Conservation (phyloP, 2,329 filamentous ascomycete genomes). For the Pseudocercospora eumusae region DNA sequence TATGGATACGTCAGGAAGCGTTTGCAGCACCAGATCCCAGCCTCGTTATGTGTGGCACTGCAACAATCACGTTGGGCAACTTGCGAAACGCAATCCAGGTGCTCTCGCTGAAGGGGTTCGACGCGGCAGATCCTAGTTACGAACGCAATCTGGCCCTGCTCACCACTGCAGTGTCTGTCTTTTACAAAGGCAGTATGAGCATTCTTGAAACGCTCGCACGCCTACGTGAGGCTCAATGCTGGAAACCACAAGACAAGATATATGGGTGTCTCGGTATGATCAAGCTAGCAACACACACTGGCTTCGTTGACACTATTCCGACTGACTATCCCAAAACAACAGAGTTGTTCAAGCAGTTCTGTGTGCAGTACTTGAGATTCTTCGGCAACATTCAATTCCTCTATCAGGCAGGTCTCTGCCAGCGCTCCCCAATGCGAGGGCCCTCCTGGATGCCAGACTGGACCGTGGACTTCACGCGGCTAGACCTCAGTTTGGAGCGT, state of each 20-base stretch:
- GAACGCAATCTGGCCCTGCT: neutral
- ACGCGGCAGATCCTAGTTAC: slow-evolving; percentile 3
- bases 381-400: slow-evolving; percentile 11
- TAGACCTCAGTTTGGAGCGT: slow-evolving; percentile 12
- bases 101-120: slow-evolving; percentile 10
- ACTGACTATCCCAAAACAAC: slow-evolving; percentile 2
- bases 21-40: neutral
- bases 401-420: slow-evolving; percentile 13
- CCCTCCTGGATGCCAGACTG: slow-evolving; percentile 21
- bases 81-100: slow-evolving; percentile 16
- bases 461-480: neutral
- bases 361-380: slow-evolving; percentile 5
- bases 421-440: slow-evolving; percentile 10
- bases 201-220: slow-evolving; percentile 10
- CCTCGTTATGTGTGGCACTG: neutral
- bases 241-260: slow-evolving; percentile 16
- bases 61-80: neutral
- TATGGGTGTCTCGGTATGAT: slow-evolving; percentile 20
- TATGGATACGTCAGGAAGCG: slow-evolving; percentile 3
- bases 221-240: slow-evolving; percentile 10
- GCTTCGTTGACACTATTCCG: slow-evolving; percentile 10
- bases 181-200: slow-evolving; percentile 6
- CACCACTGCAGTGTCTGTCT: slow-evolving; percentile 3
- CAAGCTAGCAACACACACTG: neutral
- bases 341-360: slow-evolving; percentile 14